Percentiles rank a stretch among this genome's conserved stretches.
Evolutionary conservation across 2,329 filamentous ascomycete genomes (phyloP).

Genomic region (Cercospora sp.): DNA sequence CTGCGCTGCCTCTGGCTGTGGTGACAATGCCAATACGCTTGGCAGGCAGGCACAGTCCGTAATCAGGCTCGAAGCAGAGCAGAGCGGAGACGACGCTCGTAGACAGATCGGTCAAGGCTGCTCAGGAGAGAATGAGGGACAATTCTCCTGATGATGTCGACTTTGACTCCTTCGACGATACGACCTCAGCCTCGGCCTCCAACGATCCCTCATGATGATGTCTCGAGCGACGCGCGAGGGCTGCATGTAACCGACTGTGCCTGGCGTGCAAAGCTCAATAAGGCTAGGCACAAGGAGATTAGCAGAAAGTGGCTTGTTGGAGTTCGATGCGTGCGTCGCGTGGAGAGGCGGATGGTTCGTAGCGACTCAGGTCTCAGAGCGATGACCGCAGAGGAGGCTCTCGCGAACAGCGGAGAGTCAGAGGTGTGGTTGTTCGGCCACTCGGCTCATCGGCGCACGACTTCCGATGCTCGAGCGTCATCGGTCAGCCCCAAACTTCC

Average conservation of each 20-base stretch:
- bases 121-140: background rate
- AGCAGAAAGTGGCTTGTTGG: slow-evolving; percentile 1
- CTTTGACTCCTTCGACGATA: background rate
- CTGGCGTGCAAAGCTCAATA: background rate
- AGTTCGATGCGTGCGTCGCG: background rate
- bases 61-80: background rate
- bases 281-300: background rate
- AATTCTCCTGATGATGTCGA: background rate
- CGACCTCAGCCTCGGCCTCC: background rate
- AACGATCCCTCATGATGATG: background rate
- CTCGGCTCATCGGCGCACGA: background rate
- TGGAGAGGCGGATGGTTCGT: slow-evolving; percentile 5
- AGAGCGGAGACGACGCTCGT: background rate
- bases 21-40: background rate
- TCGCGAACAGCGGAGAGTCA: background rate
- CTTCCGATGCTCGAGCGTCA: slow-evolving; percentile 2
- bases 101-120: background rate
- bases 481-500: slow-evolving; percentile 3
- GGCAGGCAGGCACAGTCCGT: background rate
- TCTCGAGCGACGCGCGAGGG: background rate
- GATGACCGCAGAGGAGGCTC: slow-evolving; percentile 8
- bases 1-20: background rate
- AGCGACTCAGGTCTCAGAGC: slow-evolving; percentile 5
- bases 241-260: background rate
- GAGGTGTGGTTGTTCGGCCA: slow-evolving; percentile 7